A percentile compares a stretch with the other conserved stretches of the same genome.
Conservation (phyloP, 208 protist genomes). For the Leishmania tropica region DNA sequence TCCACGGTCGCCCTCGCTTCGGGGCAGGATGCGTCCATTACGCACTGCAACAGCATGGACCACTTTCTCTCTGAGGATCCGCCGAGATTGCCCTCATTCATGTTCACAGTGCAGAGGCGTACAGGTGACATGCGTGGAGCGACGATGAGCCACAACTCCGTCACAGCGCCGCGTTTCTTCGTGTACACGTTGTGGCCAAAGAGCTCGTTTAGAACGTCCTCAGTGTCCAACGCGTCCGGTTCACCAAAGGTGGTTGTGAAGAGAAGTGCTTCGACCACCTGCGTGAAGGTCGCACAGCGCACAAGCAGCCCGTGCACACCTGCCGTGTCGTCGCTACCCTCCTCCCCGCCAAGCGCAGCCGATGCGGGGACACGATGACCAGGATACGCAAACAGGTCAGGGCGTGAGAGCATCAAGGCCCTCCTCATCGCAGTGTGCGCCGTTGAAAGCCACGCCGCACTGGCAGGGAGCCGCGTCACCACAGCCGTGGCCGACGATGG, state of each 20-base stretch:
- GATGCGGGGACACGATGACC: background rate
- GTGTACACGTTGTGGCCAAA: background rate
- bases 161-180: background rate
- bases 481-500: background rate
- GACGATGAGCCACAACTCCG: slow-evolving; percentile 1
- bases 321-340: background rate
- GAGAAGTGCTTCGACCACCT: slow-evolving; percentile 9
- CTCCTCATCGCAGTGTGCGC: background rate
- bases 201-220: background rate
- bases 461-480: slow-evolving; percentile 3
- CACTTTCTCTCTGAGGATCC: background rate
- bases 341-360: background rate
- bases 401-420: slow-evolving; percentile 1
- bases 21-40: slow-evolving; percentile 6
- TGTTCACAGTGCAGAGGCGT: background rate
- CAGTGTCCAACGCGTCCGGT: background rate
- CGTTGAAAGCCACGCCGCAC: slow-evolving; percentile 8
- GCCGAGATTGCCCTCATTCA: background rate
- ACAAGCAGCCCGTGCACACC: background rate
- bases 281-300: slow-evolving; percentile 2
- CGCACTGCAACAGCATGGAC: background rate
- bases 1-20: slow-evolving; percentile 1
- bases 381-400: background rate
- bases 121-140: background rate
- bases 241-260: background rate